Evolutionary conservation across 495 filamentous ascomycete genomes (phyloP).

Genomic region (Echria macrotheca): DNA sequence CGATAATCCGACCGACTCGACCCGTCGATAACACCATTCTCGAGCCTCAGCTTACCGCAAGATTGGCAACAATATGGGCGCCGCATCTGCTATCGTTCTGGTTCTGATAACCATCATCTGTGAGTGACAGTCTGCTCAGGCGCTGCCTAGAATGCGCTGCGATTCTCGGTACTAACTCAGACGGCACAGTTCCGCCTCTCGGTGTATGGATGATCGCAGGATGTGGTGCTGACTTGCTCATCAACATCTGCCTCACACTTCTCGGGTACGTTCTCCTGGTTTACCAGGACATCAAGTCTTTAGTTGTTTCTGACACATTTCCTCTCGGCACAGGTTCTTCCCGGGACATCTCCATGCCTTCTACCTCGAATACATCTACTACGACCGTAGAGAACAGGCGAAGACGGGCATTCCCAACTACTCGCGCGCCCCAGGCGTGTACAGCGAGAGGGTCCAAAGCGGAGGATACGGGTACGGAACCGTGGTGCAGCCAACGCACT

Average conservation of each 20-base stretch:
- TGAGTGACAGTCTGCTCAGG: too few species aligned
- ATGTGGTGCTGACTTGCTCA: slow-evolving; percentile 72
- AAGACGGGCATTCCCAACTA: slow-evolving; percentile 42
- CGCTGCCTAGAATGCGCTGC: too few species aligned
- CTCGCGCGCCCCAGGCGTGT: slow-evolving; percentile 64
- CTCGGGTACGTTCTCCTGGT: slow-evolving; percentile 31
- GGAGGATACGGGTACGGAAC: slow-evolving; percentile 60
- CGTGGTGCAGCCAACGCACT: slow-evolving; percentile 31
- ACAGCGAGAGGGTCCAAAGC: slow-evolving; percentile 69
- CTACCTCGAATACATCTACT: slow-evolving; percentile 87
- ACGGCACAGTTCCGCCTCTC: slow-evolving; percentile 40
- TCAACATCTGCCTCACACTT: slow-evolving; percentile 85
- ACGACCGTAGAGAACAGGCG: slow-evolving; percentile 58
- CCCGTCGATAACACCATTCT: too few species aligned
- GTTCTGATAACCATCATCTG: slow-evolving; percentile 53
- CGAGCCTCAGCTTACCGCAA: too few species aligned
- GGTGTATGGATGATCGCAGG: slow-evolving; percentile 38
- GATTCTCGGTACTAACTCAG: too few species aligned
- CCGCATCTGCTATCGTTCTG: slow-evolving; percentile 49
- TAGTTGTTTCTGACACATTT: not conserved
- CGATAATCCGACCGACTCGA: too few species aligned
- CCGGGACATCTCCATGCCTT: slow-evolving; percentile 87
- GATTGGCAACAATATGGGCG: slow-evolving; percentile 40
- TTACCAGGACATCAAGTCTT: not conserved
- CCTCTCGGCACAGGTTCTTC: slow-evolving; percentile 48